phyloP scores from a whole-genome alignment of 1,284 basidiomycete genomes.

The Pseudozyma sp. region DNA sequence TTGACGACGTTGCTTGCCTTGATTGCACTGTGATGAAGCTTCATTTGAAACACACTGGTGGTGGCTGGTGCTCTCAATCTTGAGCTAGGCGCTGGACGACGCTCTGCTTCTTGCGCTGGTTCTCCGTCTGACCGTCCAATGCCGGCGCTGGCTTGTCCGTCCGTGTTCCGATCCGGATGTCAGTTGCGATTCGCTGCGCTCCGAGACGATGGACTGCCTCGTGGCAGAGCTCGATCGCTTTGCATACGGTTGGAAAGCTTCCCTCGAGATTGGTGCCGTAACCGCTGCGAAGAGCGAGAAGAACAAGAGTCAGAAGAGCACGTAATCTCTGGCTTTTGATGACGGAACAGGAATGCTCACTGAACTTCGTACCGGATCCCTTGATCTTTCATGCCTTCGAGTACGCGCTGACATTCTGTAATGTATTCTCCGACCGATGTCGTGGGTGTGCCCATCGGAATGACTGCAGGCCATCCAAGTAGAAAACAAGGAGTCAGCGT shows the following conservation, averaged over 20 bases:
- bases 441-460: constrained; percentile 65
- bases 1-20: neutral
- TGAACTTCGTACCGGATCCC: constrained; percentile 66
- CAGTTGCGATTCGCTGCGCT: constrained; percentile 66
- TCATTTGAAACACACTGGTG: neutral
- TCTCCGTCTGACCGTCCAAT: constrained; percentile 54
- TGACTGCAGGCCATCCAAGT: constrained; percentile 38
- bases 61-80: neutral
- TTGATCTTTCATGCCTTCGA: constrained; percentile 55
- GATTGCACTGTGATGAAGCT: neutral
- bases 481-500: neutral
- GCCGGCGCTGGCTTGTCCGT: constrained; percentile 55
- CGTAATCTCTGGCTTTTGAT: neutral
- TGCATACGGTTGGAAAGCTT: constrained; percentile 55
- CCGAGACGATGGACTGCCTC: constrained; percentile 65
- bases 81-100: constrained; percentile 52
- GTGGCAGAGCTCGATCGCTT: constrained; percentile 64
- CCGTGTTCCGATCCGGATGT: constrained; percentile 66
- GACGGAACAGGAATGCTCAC: constrained; percentile 19
- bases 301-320: constrained; percentile 1
- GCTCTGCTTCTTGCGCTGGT: constrained; percentile 66
- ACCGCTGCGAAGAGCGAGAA: constrained; percentile 42
- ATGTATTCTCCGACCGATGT: constrained; percentile 66
- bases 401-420: constrained; percentile 65
- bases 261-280: constrained; percentile 68